phyloP scores from a whole-genome alignment of 768 basidiomycete genomes.

The Termitomyces sp. region DNA sequence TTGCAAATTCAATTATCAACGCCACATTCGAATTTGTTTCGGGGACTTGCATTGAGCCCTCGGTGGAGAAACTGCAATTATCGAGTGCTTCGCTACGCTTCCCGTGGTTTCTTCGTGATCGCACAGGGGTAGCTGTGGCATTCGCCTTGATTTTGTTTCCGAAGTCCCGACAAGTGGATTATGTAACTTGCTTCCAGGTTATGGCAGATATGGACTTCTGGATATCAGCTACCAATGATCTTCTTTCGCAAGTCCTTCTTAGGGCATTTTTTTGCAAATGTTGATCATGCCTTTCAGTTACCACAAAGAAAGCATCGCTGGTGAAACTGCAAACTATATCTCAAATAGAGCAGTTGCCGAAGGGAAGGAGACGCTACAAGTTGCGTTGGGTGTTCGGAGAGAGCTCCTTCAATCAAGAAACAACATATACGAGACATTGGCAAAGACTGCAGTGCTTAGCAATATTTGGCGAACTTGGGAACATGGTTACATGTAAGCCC shows the following conservation, averaged over 20 bases:
- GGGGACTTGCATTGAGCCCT: constrained; percentile 14
- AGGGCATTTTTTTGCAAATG: too few species aligned
- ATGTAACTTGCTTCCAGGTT: constrained; percentile 15
- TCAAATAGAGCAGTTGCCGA: constrained; percentile 11
- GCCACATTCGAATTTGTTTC: constrained; percentile 15
- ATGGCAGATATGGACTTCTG: constrained; percentile 18
- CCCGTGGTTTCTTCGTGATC: constrained; percentile 18
- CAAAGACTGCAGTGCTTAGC: background rate
- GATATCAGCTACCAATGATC: constrained; percentile 14
- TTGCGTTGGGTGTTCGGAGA: constrained; percentile 9
- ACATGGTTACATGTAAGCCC: constrained; percentile 11
- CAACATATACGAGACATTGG: constrained; percentile 1
- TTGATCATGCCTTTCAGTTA: constrained; percentile 5
- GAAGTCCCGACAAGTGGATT: constrained; percentile 6
- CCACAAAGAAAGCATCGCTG: constrained; percentile 18
- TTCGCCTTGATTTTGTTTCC: constrained; percentile 15
- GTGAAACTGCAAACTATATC: constrained; percentile 17
- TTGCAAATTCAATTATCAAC: constrained; percentile 15
- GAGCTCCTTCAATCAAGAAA: constrained; percentile 8
- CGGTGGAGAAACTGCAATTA: constrained; percentile 7
- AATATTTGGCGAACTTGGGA: constrained; percentile 10
- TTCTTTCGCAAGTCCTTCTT: constrained; percentile 15
- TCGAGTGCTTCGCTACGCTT: constrained; percentile 6
- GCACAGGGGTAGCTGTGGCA: constrained; percentile 13
- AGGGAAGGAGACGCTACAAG: background rate